Evolutionary conservation across 345 rosid genomes (phyloP).

Genomic region (Abelmoschus esculentus): DNA sequence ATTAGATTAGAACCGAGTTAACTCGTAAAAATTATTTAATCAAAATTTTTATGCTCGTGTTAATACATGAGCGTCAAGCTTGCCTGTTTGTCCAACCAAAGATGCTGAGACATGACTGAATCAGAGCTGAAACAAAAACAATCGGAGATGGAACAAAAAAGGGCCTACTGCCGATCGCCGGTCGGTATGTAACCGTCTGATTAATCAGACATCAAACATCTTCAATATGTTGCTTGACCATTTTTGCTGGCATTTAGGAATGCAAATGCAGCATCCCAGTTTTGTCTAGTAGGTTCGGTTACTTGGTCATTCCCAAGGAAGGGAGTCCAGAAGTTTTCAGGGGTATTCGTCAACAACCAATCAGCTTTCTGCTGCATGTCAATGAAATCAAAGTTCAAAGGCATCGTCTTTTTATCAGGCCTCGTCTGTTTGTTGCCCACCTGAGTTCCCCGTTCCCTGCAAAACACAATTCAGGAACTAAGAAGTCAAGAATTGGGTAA

Average conservation of each 20-base stretch:
- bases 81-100: neutral
- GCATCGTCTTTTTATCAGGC: neutral
- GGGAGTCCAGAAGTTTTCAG: constrained; percentile 43
- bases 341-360: constrained; percentile 41
- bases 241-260: constrained; percentile 12
- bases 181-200: neutral
- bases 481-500: neutral
- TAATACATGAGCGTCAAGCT: too few species aligned
- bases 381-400: constrained; percentile 35
- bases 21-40: too few species aligned
- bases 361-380: constrained; percentile 43
- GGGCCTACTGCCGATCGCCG: neutral
- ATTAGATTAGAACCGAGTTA: too few species aligned
- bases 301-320: constrained; percentile 31
- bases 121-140: neutral
- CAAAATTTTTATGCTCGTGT: too few species aligned
- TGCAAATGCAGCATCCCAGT: constrained; percentile 46
- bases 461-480: neutral
- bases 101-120: neutral
- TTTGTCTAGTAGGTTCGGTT: constrained; percentile 27
- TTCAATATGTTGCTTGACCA: neutral
- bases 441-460: constrained; percentile 28
- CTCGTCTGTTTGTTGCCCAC: constrained; percentile 10
- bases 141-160: too few species aligned
- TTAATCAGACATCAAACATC: neutral